A percentile compares a stretch with the other conserved stretches of the same genome.
These are phyloP conservation scores for Rhynchosporium secalis DNA, from an alignment of 2,329 filamentous ascomycete genomes.

Conservation along the genomic window DNA sequence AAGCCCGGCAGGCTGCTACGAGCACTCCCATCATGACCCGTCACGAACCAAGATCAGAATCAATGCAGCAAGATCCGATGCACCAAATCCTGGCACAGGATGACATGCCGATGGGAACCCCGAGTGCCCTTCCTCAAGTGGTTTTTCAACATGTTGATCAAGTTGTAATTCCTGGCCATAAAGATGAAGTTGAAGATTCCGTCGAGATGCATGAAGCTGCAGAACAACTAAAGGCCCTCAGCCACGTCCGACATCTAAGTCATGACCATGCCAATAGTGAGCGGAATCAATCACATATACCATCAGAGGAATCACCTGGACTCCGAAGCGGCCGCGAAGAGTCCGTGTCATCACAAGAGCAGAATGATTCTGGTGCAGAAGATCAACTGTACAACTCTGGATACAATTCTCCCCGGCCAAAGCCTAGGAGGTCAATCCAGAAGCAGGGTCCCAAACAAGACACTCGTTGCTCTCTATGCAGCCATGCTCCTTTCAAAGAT, in stretches of 20 bases:
- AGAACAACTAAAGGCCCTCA: slow-evolving; percentile 65
- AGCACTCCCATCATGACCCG: slow-evolving; percentile 42
- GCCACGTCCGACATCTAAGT: slow-evolving; percentile 59
- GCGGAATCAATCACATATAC: slow-evolving; percentile 39
- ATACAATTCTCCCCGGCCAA: slow-evolving; percentile 39
- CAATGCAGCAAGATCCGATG: slow-evolving; percentile 26
- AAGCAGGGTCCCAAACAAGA: slow-evolving; percentile 55
- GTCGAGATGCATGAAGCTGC: slow-evolving; percentile 69
- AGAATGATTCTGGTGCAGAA: slow-evolving; percentile 45
- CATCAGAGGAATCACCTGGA: slow-evolving; percentile 37
- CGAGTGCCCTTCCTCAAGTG: slow-evolving; percentile 32
- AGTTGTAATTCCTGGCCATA: slow-evolving; percentile 39
- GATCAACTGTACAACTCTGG: slow-evolving; percentile 42
- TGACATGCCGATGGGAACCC: slow-evolving; percentile 33
- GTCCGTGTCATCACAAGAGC: slow-evolving; percentile 43
- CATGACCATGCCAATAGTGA: slow-evolving; percentile 44
- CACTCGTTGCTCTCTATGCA: slow-evolving; percentile 61
- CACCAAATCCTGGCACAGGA: slow-evolving; percentile 30
- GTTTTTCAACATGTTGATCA: slow-evolving; percentile 33
- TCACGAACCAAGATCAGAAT: slow-evolving; percentile 44
- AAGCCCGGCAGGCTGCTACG: slow-evolving; percentile 40
- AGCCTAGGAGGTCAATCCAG: slow-evolving; percentile 39
- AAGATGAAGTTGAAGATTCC: slow-evolving; percentile 60
- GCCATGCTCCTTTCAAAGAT: slow-evolving; percentile 66
- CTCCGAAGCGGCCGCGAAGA: slow-evolving; percentile 44